Evolutionary conservation across 805 yeast species (phyloP).

Genomic region (Schizosaccharomyces pombe): ASM294v3 CU329670.1:2535501-2536000

Average conservation of each 20-base stretch:
- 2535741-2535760: conserved; percentile 33
- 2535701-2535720: conserved; percentile 38
- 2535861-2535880: conserved; percentile 29
- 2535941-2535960: background rate
- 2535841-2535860: conserved; percentile 60
- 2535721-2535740: conserved; percentile 18
- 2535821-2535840: conserved; percentile 41
- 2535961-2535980: background rate
- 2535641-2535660: conserved; percentile 23
- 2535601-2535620: background rate
- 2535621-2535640: background rate
- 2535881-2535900: conserved; percentile 35
- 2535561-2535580: background rate
- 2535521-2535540: background rate
- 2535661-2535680: conserved; percentile 40
- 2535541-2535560: background rate
- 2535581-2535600: background rate
- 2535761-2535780: conserved; percentile 40
- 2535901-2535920: conserved; percentile 61
- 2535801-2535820: conserved; percentile 20
- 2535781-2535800: conserved; percentile 24
- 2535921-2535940: conserved; percentile 25
- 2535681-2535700: conserved; percentile 66
- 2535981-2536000: conserved; percentile 14
- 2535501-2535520: background rate